Evolutionary conservation across 192 early-diverging fungal species (phyloP).

Genomic region (Backusella luteola): DNA sequence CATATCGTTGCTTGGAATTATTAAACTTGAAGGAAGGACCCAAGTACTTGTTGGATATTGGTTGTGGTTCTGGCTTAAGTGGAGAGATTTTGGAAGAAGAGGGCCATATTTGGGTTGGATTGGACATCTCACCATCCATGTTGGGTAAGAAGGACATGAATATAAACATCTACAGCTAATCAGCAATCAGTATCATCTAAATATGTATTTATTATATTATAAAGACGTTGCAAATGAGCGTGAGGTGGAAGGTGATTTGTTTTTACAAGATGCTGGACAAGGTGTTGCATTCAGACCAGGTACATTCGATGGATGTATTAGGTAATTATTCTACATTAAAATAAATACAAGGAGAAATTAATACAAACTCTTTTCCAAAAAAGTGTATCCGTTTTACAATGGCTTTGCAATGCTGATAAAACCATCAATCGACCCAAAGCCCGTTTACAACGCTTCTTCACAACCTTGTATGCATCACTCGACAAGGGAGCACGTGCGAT

Average conservation of each 20-base stretch:
- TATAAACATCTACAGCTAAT: neutral
- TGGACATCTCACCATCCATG: slow-evolving; percentile 95
- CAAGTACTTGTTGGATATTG: slow-evolving; percentile 89
- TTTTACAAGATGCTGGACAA: slow-evolving; percentile 94
- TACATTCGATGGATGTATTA: slow-evolving; percentile 94
- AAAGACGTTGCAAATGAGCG: slow-evolving; percentile 81
- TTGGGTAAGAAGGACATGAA: slow-evolving; percentile 38
- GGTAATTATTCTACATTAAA: slow-evolving; percentile 34
- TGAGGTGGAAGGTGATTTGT: slow-evolving; percentile 93
- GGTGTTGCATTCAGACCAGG: slow-evolving; percentile 93
- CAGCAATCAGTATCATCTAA: neutral
- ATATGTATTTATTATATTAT: neutral
- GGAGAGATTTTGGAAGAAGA: slow-evolving; percentile 94
- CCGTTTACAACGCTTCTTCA: slow-evolving; percentile 87
- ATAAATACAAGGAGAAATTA: neutral
- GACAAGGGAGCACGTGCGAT: slow-evolving; percentile 87
- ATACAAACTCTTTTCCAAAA: neutral
- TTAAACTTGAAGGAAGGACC: slow-evolving; percentile 77
- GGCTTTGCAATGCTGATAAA: slow-evolving; percentile 98
- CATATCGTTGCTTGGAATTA: slow-evolving; percentile 87
- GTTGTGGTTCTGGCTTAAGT: slow-evolving; percentile 95
- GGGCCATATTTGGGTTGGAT: slow-evolving; percentile 95
- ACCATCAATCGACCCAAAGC: slow-evolving; percentile 80
- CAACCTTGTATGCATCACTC: slow-evolving; percentile 87
- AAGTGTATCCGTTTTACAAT: slow-evolving; percentile 94